These are phyloP conservation scores for Amanita pallidorosea DNA, from an alignment of 768 basidiomycete species.

Conservation along the genomic window DNA sequence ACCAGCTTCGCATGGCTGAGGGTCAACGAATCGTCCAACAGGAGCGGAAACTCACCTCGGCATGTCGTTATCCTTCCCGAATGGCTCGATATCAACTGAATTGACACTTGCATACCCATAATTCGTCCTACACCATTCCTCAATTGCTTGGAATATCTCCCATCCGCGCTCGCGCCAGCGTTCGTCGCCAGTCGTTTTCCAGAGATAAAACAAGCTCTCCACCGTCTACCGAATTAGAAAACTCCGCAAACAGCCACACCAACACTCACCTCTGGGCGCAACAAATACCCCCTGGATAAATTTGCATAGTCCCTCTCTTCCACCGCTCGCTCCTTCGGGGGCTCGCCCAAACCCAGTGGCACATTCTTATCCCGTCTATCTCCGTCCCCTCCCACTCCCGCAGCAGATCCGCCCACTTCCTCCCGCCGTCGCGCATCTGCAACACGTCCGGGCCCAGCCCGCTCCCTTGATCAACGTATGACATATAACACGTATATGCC, in stretches of 20 bases:
- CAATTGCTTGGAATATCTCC: slow-evolving; percentile 53
- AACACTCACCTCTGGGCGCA: slow-evolving; percentile 58
- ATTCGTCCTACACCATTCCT: slow-evolving; percentile 40
- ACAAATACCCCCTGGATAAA: slow-evolving; percentile 31
- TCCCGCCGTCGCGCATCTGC: slow-evolving; percentile 24
- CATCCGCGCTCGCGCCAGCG: slow-evolving; percentile 69
- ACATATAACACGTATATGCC: slow-evolving; percentile 54
- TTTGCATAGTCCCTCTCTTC: slow-evolving; percentile 41
- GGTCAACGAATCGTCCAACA: not conserved
- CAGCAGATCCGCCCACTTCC: slow-evolving; percentile 36
- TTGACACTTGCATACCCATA: slow-evolving; percentile 49
- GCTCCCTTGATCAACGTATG: slow-evolving; percentile 54
- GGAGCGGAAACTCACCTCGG: slow-evolving; percentile 42
- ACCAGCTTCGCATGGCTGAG: slow-evolving; percentile 21
- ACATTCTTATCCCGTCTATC: slow-evolving; percentile 23
- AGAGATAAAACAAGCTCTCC: slow-evolving; percentile 62
- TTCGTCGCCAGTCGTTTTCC: slow-evolving; percentile 52
- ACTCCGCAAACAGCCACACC: no score
- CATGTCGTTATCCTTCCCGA: slow-evolving; percentile 43
- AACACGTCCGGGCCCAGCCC: slow-evolving; percentile 59
- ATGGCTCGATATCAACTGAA: slow-evolving; percentile 28
- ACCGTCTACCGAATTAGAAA: slow-evolving; percentile 41
- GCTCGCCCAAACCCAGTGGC: slow-evolving; percentile 35
- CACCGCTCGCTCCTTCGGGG: slow-evolving; percentile 7
- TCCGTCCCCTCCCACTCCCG: slow-evolving; percentile 33